Percentiles rank a stretch among this genome's conserved stretches.
Evolutionary conservation across 2,329 filamentous ascomycete genomes (phyloP).

Genomic region (Fonsecaea pugnacius): DNA sequence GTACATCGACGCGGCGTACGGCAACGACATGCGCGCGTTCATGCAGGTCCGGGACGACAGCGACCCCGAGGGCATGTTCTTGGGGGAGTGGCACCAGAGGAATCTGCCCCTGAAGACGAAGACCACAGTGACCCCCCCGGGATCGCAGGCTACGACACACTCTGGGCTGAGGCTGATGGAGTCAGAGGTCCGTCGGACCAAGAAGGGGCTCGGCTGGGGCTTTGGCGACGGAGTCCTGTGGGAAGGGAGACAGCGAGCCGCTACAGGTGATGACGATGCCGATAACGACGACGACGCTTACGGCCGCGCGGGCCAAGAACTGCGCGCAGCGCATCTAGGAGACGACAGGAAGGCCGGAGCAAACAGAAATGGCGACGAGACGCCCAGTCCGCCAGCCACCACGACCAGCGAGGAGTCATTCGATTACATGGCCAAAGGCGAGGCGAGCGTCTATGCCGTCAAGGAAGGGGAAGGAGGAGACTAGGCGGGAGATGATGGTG

Average conservation of each 20-base stretch:
- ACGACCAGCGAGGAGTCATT: slow-evolving; percentile 55
- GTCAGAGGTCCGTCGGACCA: slow-evolving; percentile 30
- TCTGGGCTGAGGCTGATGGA: slow-evolving; percentile 29
- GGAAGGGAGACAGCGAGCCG: slow-evolving; percentile 25
- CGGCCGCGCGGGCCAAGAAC: no score
- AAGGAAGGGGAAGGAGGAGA: not conserved
- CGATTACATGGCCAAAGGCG: slow-evolving; percentile 50
- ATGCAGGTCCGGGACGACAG: slow-evolving; percentile 68
- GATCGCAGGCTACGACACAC: slow-evolving; percentile 3
- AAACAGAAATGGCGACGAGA: slow-evolving; percentile 15
- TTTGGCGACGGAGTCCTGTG: slow-evolving; percentile 37
- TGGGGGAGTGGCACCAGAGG: slow-evolving; percentile 85
- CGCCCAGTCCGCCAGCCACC: slow-evolving; percentile 45
- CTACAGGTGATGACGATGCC: not conserved
- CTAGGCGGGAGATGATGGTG: not conserved
- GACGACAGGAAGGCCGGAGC: not conserved
- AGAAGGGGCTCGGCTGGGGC: slow-evolving; percentile 34
- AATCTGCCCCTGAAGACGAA: slow-evolving; percentile 55
- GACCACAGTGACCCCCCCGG: slow-evolving; percentile 35
- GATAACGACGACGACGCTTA: not conserved
- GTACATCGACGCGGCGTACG: slow-evolving; percentile 72
- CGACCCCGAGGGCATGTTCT: slow-evolving; percentile 83
- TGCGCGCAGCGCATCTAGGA: not conserved
- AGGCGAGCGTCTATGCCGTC: slow-evolving; percentile 46
- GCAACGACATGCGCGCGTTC: slow-evolving; percentile 68